Evolutionary conservation across 371 early-diverging fungal species (phyloP), one percentile per base, ranked within the genome.

Genomic region (Entomophthora muscae): DNA sequence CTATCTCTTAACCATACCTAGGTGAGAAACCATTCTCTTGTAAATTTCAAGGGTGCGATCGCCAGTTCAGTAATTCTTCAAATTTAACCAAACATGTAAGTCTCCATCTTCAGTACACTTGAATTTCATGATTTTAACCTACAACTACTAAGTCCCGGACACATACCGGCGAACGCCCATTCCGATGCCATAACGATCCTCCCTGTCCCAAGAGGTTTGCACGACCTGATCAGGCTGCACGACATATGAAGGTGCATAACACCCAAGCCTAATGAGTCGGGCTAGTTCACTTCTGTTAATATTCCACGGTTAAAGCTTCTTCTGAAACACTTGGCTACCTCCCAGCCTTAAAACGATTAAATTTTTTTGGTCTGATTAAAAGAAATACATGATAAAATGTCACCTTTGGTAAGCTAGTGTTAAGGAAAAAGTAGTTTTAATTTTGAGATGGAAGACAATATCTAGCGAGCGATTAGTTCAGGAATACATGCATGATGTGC

Each of bases 1-100:
- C 3, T 27, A 22, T 22, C 13, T 3, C 51, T 52, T n/a, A 51
- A 28, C n/a, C 23, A 66, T 67, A 22, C 69, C 70, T 64, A 52
- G 78, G 83, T 27, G 88, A 87, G 64, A 82, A 80, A 53, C 90
- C 90, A 1, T 89, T 84, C 70, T 68, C 71, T 31, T 89, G 89
- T 72, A 85, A 83, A 69, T 79, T 75, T 65, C 74, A 78, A 32
- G 84, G 81, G 17, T 89, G 90, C 66, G 72, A 79, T 27, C 86
- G 82, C 67, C 71, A 80, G 66, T 89, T 88, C 71, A 73, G 83
- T 28, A 87, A 88, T 63, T 83, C 83, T 28, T 84, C 84, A 62
- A 89, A 89, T 67, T 68, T 89, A 52, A 86, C 85, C 1, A 89
- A 89, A 69, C 87, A 87, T 72, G 83, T 82, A 76, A 71, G 73